Base-by-base conservation (phyloP, 169 alveolate genomes). In the Eimeria praecox region DNA sequence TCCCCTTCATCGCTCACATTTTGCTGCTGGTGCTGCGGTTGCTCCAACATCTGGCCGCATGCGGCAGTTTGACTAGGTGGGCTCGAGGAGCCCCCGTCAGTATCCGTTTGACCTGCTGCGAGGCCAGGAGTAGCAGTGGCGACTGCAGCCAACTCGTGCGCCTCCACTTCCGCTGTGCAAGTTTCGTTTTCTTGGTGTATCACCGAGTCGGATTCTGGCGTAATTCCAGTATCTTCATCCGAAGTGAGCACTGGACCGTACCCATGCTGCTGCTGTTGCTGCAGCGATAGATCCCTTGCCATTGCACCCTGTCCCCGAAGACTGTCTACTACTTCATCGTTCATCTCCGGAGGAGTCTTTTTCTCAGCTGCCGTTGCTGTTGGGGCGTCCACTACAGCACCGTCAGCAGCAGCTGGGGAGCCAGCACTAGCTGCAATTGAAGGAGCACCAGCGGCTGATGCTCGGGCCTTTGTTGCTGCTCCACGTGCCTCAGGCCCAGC, bases 231-330 rank as follows among this genome's bases (percentile, higher is more conserved):
- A n/a, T 27, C 24, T 3, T 78, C 69, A 49, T 78, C 33, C 44
- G 66, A n/a, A n/a, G 66, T n/a, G 42, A 27, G 44, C 88, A 46
- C 14, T 49, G 88, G 66, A 78, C 14, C 88, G 2, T 44, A 64
- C 93, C n/a, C 93, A 24, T 87, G 83, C 42, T 87, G 82, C 46
- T 87, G 93, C 59, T 85, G 92, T 69, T 59, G 93, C 92, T 85
- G 78, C 56, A 85, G 78, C 64, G 78, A 40, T 40, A 62, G 42
- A 40, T 30, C 42, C 44, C 35, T 30, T 24, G 83, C 82, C 16
- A 66, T 54, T 33, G 83, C 93, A 27, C 83, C 16, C 22, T 40
- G 46, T 3, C 12, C 83, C 44, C 64, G 33, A 35, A 27, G 30
- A 33, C 6, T 40, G 46, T 62, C n/a, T 62, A 62, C 42, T 16